Evolutionary conservation across 352 stramenopile species (phyloP), one percentile per base, ranked within the genome.

Genomic region (Phytophthora sansomeana): DNA sequence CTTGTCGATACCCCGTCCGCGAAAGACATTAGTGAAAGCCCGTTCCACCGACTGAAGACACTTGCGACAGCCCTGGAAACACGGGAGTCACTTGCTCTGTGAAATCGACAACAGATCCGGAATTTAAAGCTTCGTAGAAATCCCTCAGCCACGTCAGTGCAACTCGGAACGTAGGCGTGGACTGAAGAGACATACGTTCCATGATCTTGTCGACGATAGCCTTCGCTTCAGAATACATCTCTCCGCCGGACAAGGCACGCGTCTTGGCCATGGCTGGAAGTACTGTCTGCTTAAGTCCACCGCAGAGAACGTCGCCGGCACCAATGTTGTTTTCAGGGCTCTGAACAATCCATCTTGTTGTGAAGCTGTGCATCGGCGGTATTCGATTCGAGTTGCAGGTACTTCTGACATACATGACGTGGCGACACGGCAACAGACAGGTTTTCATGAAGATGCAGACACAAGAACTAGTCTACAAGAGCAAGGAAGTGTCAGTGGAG

Each of bases 121-220:
- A 6, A 5, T 71, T 21, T 0, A 66, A 46, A 5, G 36, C 39
- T 3, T 57, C n/a, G 19, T 49, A 63, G 29, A n/a, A n/a, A n/a
- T n/a, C n/a, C n/a, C n/a, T n/a, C n/a, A 71, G 61, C 55, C 63
- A 66, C 8, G 43, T 32, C 4, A 59, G 7, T 0, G 63, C 63
- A 3, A 66, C 33, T 1, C n/a, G 13, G 43, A 54, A 58, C 1
- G 33, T 67, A 1, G 48, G 49, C 8, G 63, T 62, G 0, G 63
- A 57, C 19, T 71, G 63, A 6, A 71, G 35, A 5, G 48, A 16
- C 55, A 71, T 66, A 1, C 17, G n/a, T 1, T 56, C 43, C 0
- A 52, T 42, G 4, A 62, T 68, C 30, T 62, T 49, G 8, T 62
- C 60, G 0, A 28, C 6, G 1, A 68, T 5, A 0, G 17, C 33